Conservation (phyloP, 441 rosid species). For the Lepidium campestre region DNA sequence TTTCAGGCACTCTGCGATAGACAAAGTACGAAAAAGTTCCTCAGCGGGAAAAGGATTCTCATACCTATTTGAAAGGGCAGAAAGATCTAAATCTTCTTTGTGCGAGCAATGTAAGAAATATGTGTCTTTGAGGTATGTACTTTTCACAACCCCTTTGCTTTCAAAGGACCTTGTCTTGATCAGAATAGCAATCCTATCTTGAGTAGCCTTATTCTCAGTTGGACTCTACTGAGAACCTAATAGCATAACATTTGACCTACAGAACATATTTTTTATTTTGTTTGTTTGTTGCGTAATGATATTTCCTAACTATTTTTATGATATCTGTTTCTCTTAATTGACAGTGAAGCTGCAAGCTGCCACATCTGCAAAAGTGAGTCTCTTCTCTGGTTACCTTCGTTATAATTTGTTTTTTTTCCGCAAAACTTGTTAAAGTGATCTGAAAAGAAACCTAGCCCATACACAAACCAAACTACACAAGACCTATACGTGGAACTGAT, state of each 20-base stretch:
- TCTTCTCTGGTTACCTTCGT: slow-evolving; percentile 14
- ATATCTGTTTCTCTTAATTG: slow-evolving; percentile 13
- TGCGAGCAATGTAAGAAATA: slow-evolving; percentile 83
- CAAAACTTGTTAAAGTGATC: slow-evolving; percentile 3
- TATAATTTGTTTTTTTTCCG: background rate
- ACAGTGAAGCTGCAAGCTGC: slow-evolving; percentile 94
- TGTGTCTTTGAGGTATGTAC: slow-evolving; percentile 63
- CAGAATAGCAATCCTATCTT: background rate
- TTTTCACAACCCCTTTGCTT: background rate
- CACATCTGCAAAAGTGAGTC: slow-evolving; percentile 72
- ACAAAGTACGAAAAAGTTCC: slow-evolving; percentile 33
- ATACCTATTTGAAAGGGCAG: slow-evolving; percentile 77
- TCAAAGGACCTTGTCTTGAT: slow-evolving; percentile 5
- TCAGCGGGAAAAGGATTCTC: slow-evolving; percentile 53
- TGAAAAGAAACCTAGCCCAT: background rate
- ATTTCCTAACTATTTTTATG: slow-evolving; percentile 10
- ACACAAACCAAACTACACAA: slow-evolving; percentile 12
- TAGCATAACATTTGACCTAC: slow-evolving; percentile 4
- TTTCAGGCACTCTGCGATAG: slow-evolving; percentile 38
- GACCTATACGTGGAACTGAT: background rate
- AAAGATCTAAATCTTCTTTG: slow-evolving; percentile 53
- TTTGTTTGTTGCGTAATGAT: slow-evolving; percentile 3
- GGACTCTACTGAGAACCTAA: slow-evolving; percentile 3
- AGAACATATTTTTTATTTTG: background rate
- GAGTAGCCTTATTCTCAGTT: slow-evolving; percentile 4